Conservation (phyloP, 169 alveolate species). For the Plasmodium cynomolgi region DNA sequence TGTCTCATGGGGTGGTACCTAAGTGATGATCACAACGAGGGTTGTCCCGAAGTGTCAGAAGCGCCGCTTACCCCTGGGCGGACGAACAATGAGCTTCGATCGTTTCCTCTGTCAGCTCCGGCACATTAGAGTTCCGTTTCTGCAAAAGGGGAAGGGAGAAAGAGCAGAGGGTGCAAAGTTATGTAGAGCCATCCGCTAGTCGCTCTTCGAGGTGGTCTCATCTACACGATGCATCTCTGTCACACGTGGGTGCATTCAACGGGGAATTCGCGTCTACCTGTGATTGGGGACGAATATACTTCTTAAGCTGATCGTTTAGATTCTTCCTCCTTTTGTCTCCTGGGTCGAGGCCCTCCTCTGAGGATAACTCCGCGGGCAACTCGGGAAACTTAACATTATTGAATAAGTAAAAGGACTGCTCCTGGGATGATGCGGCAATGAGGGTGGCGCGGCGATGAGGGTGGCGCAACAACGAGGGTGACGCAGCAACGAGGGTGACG, state of each 20-base stretch:
- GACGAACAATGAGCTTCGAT: conserved; percentile 37
- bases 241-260: neutral
- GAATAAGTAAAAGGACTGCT: conserved; percentile 32
- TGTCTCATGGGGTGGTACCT: no score
- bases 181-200: neutral
- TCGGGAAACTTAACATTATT: conserved; percentile 61
- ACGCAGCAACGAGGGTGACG: no score
- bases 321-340: conserved; percentile 2
- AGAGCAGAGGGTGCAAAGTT: neutral
- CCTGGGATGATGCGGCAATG: conserved; percentile 1
- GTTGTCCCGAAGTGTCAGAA: neutral
- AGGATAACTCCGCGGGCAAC: neutral
- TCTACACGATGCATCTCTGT: neutral
- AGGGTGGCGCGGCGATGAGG: no score
- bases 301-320: conserved; percentile 22
- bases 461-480: no score
- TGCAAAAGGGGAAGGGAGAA: neutral
- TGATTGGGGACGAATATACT: conserved; percentile 15
- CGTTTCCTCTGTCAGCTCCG: conserved; percentile 28
- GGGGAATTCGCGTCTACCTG: neutral
- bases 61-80: conserved; percentile 17
- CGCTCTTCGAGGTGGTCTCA: neutral
- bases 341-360: neutral
- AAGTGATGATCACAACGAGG: neutral
- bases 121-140: conserved; percentile 15